Conservation (phyloP, 306 rosid genomes). For the Glycine tomentella region DNA sequence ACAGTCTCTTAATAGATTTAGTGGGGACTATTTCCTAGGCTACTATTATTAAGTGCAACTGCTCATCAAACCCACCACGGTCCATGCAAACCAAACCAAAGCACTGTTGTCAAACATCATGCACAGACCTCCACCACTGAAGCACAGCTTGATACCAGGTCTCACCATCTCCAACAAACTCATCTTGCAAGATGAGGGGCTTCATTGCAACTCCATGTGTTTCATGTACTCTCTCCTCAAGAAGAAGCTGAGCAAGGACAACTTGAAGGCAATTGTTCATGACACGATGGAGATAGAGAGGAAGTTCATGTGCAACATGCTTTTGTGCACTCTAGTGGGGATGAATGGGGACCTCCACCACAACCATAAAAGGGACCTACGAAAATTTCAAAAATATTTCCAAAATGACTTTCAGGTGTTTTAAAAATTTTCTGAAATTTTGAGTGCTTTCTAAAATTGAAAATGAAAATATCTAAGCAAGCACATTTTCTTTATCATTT, state of each 20-base stretch:
- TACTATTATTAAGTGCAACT: background rate
- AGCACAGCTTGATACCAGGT: background rate
- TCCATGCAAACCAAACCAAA: too few species aligned
- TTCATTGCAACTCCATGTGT: too few species aligned
- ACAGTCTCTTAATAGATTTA: background rate
- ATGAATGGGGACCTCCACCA: background rate
- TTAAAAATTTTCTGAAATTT: background rate
- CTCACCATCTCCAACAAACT: background rate
- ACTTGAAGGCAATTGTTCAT: background rate
- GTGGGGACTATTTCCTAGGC: background rate
- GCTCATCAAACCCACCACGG: too few species aligned
- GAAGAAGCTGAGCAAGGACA: background rate
- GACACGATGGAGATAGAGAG: too few species aligned
- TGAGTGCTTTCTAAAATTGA: background rate
- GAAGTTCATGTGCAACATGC: too few species aligned
- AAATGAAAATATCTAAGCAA: background rate
- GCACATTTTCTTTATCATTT: background rate
- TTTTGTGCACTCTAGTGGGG: background rate
- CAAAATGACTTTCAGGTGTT: background rate
- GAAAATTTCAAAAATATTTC: background rate
- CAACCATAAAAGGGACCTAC: background rate
- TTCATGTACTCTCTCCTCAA: too few species aligned
- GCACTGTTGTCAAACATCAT: background rate
- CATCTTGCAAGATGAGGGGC: too few species aligned
- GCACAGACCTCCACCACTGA: background rate